These are phyloP conservation scores for Metschnikowia shivogae DNA, from an alignment of 805 yeast species.

Conservation along the genomic window DNA sequence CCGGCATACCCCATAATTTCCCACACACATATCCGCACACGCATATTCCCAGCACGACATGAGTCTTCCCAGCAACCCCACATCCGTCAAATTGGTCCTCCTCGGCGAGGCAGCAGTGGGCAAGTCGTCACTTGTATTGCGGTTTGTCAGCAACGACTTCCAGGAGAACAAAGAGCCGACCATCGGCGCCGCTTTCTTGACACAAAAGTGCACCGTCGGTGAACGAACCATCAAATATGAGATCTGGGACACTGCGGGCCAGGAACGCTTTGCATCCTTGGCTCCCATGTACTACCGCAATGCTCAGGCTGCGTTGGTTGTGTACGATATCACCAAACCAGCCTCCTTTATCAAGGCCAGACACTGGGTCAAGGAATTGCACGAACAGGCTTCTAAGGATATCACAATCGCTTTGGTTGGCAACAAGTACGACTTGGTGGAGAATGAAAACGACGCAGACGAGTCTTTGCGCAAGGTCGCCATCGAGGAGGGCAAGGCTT, in stretches of 20 bases:
- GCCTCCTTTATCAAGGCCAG: slow-evolving; percentile 68
- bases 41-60: not conserved
- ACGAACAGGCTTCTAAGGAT: slow-evolving; percentile 71
- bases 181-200: slow-evolving; percentile 79
- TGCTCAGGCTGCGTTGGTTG: slow-evolving; percentile 76
- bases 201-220: slow-evolving; percentile 59
- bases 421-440: slow-evolving; percentile 61
- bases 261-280: slow-evolving; percentile 70
- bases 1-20: no score
- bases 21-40: no score
- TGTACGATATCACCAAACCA: slow-evolving; percentile 67
- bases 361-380: slow-evolving; percentile 74
- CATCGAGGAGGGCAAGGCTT: slow-evolving; percentile 75
- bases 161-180: slow-evolving; percentile 74
- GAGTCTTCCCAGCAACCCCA: slow-evolving; percentile 15
- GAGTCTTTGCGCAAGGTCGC: slow-evolving; percentile 71
- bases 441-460: slow-evolving; percentile 41
- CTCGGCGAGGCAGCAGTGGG: slow-evolving; percentile 85
- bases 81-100: slow-evolving; percentile 57
- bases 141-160: slow-evolving; percentile 71
- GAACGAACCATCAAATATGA: slow-evolving; percentile 62
- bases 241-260: slow-evolving; percentile 88
- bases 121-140: slow-evolving; percentile 61
- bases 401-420: slow-evolving; percentile 82
- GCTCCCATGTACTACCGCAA: slow-evolving; percentile 84